A percentile compares a stretch with the other conserved stretches of the same genome.
phyloP scores from a whole-genome alignment of 225 moss, liverwort and hornwort genomes.

The Pseudisothecium myosuroides region DNA sequence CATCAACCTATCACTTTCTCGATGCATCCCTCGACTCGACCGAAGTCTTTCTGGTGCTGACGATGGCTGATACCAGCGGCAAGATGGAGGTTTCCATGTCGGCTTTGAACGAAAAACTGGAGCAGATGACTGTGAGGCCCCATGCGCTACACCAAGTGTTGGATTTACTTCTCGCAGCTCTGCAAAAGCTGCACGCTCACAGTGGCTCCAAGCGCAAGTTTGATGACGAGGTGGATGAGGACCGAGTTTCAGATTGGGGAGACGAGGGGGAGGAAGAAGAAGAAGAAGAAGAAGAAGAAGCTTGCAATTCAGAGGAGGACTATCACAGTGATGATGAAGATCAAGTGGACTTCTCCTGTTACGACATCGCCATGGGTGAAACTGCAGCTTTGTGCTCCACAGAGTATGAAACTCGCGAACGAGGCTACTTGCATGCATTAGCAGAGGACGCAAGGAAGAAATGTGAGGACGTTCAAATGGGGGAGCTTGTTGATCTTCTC shows the following conservation, averaged over 20 bases:
- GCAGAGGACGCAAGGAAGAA: conserved; percentile 24
- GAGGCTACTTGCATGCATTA: conserved; percentile 15
- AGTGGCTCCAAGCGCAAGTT: background rate
- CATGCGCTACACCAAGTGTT: conserved; percentile 11
- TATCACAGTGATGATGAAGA: conserved; percentile 8
- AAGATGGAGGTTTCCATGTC: conserved; percentile 12
- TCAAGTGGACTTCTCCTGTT: background rate
- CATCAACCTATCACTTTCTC: conserved; percentile 1
- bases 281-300: background rate
- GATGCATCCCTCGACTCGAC: background rate
- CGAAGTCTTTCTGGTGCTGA: conserved; percentile 32
- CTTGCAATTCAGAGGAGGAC: background rate
- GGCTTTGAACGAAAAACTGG: conserved; percentile 23
- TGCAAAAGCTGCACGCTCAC: conserved; percentile 5
- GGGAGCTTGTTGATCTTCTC: background rate
- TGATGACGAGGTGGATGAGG: background rate
- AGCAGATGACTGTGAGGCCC: conserved; percentile 2
- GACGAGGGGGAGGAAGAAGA: background rate
- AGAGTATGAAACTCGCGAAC: background rate
- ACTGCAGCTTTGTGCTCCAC: background rate
- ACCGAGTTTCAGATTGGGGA: background rate
- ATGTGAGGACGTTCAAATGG: conserved; percentile 20
- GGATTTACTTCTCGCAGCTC: conserved; percentile 13
- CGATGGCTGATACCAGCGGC: background rate
- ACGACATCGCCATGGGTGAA: conserved; percentile 15